Evolutionary conservation across 2,329 filamentous ascomycete genomes (phyloP).

Genomic region (Fusarium sororula): DNA sequence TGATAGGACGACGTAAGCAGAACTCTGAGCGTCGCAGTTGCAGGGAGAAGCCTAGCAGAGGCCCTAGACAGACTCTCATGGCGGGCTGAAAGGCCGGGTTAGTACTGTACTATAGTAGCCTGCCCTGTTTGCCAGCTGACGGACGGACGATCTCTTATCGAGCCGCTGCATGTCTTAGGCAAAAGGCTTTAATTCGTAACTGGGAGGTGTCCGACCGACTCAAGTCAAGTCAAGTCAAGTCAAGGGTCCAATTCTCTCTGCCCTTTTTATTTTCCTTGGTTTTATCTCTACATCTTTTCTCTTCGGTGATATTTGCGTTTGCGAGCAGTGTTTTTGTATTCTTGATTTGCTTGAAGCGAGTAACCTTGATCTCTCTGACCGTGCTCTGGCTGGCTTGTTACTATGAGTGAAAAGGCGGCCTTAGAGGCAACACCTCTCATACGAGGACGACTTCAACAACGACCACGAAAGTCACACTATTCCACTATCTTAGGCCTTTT

Average conservation of each 20-base stretch:
- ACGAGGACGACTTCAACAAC: background rate
- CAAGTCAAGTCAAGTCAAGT: background rate
- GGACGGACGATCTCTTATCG: conserved; percentile 22
- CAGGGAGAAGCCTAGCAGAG: background rate
- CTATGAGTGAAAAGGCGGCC: conserved; percentile 32
- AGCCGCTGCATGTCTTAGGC: conserved; percentile 25
- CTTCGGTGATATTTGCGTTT: background rate
- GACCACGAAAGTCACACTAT: conserved; percentile 2
- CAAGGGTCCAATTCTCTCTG: background rate
- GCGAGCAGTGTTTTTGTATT: background rate
- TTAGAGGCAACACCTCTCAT: conserved; percentile 27
- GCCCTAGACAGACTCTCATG: background rate
- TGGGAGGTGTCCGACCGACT: background rate
- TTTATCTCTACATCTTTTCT: background rate
- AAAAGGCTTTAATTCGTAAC: conserved; percentile 19
- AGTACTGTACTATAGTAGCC: background rate
- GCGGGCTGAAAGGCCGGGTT: conserved; percentile 8
- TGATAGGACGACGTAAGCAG: conserved; percentile 29
- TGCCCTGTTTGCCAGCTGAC: background rate
- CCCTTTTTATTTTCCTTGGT: background rate
- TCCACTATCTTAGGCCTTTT: conserved; percentile 29
- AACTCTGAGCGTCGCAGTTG: background rate
- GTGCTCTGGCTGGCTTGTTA: background rate
- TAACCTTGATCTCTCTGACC: background rate
- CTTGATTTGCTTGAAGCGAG: background rate